Conservation (phyloP, 306 rosid genomes). For the Pterocarpus macrocarpus region DNA sequence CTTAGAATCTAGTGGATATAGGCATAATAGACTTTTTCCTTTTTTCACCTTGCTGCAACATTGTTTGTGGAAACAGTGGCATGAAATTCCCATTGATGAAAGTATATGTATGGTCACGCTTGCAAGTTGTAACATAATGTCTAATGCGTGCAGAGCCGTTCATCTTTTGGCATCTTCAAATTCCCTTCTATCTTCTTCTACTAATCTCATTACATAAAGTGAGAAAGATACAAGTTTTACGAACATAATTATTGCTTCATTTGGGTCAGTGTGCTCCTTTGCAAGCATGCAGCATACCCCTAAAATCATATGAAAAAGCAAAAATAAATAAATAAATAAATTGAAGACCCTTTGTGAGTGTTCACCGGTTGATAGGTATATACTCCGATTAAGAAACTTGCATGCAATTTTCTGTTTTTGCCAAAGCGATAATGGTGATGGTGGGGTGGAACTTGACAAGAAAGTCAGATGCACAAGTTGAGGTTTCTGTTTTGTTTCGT, state of each 20-base stretch:
- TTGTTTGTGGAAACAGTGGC: constrained; percentile 55
- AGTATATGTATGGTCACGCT: constrained; percentile 31
- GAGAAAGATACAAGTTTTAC: background rate
- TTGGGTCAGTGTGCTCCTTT: constrained; percentile 38
- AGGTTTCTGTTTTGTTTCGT: constrained; percentile 37
- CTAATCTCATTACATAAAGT: constrained; percentile 24
- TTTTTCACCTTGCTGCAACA: constrained; percentile 41
- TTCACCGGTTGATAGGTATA: constrained; percentile 1
- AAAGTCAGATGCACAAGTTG: constrained; percentile 39
- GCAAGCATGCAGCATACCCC: constrained; percentile 22
- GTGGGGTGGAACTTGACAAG: constrained; percentile 26
- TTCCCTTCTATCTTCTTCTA: constrained; percentile 34
- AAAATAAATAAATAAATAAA: background rate
- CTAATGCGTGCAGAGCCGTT: constrained; percentile 25
- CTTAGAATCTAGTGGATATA: constrained; percentile 51
- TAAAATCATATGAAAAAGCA: constrained; percentile 20
- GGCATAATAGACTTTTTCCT: constrained; percentile 48
- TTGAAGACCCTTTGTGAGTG: constrained; percentile 10
- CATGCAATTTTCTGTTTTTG: constrained; percentile 23
- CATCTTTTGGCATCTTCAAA: constrained; percentile 38
- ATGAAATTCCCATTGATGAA: constrained; percentile 47
- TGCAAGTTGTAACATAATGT: constrained; percentile 34
- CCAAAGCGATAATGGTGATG: constrained; percentile 14
- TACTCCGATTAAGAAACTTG: background rate
- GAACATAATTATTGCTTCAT: constrained; percentile 38